phyloP scores from a whole-genome alignment of 352 stramenopile species.

The Phytophthora syringae region DNA sequence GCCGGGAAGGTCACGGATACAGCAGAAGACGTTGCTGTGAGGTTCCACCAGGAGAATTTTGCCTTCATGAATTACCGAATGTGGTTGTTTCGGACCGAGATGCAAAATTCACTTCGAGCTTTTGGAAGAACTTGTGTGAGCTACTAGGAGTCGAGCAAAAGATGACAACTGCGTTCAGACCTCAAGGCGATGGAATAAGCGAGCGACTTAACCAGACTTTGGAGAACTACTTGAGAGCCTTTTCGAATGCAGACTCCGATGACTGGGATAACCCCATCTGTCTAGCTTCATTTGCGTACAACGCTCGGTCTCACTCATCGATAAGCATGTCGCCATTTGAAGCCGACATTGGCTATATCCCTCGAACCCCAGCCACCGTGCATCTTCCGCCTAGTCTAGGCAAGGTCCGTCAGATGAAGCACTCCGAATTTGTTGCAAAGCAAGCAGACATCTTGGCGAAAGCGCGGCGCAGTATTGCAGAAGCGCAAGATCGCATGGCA shows the following conservation, averaged over 20 bases:
- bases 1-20: too few relatives aligned
- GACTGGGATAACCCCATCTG: conserved; percentile 21
- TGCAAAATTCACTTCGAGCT: conserved; percentile 12
- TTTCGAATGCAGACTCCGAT: conserved; percentile 3
- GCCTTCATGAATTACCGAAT: too few relatives aligned
- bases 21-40: too few relatives aligned
- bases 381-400: not conserved
- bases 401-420: not conserved
- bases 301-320: conserved; percentile 21
- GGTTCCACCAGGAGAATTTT: too few relatives aligned
- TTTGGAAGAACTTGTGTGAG: conserved; percentile 18
- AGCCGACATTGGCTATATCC: too few relatives aligned
- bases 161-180: too few relatives aligned
- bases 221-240: too few relatives aligned
- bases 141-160: conserved; percentile 6
- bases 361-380: conserved; percentile 7
- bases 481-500: not conserved
- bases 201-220: too few relatives aligned
- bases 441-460: not conserved
- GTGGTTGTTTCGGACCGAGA: too few relatives aligned
- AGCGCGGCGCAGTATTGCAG: not conserved
- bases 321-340: too few relatives aligned
- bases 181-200: too few relatives aligned
- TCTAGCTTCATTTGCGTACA: conserved; percentile 22
- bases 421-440: not conserved